Evolutionary conservation across 176 grass and related monocot genomes (phyloP), one percentile per base, ranked within the genome.

Genomic region (Oryza rufipogon): DNA sequence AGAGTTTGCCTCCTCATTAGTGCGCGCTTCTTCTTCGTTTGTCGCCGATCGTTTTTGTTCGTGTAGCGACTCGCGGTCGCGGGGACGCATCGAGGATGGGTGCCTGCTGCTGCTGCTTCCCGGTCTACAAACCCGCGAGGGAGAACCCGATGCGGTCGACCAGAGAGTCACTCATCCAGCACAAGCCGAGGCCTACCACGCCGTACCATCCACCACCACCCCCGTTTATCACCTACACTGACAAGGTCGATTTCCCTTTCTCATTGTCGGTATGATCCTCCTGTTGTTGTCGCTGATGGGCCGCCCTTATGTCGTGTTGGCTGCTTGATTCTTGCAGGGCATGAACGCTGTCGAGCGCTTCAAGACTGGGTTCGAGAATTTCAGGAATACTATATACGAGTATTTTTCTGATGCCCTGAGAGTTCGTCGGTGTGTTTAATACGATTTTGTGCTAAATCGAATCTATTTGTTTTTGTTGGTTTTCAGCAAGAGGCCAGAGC

Each of bases 371-470:
- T 93, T 88, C 56, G 42, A 87, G 69, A 68, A 63, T 60, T 93
- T 90, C 86, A 93, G 72, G 47, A 65, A 20, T 38, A 78, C 25
- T 56, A 17, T 90, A 22, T 86, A 86, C 3, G 82, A 88, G 91
- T 93, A 86, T 11, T 76, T 52, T 78, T 46, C 25, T 36, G 36
- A 46, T 3, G 13, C 19, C 63, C 68, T 11, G 52, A 32, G 60
- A 69, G 38, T 79, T 60, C 6, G 56, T 2, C 19, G 15, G 6
- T 11, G 12, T 56, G 2, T 17, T n/a, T 51, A 42, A 25, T 60
- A 80, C 61, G 25, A 42, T 13, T 30, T 7, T 80, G 13, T 48
- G 17, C 25, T 23, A 66, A 32, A 70, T 64, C 84, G 48, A 63
- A 17, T 74, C 77, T 23, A 20, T 61, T 68, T 14, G 58, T 26